Evolutionary conservation across 2,329 filamentous ascomycete genomes (phyloP), one percentile per base, ranked within the genome.

Genomic region (Penicillium sp.): DNA sequence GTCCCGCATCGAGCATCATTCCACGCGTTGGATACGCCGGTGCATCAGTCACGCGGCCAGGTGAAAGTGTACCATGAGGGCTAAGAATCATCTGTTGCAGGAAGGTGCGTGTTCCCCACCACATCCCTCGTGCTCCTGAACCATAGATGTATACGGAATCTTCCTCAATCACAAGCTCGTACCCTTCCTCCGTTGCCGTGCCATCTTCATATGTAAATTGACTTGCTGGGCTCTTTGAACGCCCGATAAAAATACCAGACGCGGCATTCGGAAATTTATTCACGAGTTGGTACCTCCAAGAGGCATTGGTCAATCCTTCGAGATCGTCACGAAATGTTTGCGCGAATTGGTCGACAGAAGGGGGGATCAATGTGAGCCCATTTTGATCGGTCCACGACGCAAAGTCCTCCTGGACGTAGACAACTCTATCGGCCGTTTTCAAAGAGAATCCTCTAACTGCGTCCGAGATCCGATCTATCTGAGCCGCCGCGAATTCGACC

Each of bases 61-160:
- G 57, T 0, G 75, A 67, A 14, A 85, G 50, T 2, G 62, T 58
- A 8, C 68, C 64, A 3, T 68, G n/a, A n/a, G n/a, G n/a, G n/a
- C n/a, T 65, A 20, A 83, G 64, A 23, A 79, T 56, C 4, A 78
- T 60, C 78, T 80, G 54, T 59, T 85, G 83, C 4, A 85, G 64
- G 8, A 85, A 58, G 1, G 82, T 81, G 29, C 82, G 74, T 0
- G 82, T 84, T 35, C 78, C 82, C 83, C 83, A 85, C 79, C 81
- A 85, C 49, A 75, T 78, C 9, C 83, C 83, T 6, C 83, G 73
- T 0, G 82, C 77, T 49, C 81, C 82, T 6, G 81, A 80, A 1
- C 82, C 82, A 3, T 71, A 70, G 59, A 85, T 79, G 11, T 68
- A 71, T 14, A 84, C 71, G 15, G 66, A 67, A 1, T 62, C 62